phyloP scores from a whole-genome alignment of 2,329 filamentous ascomycete genomes.

The Paracorniculantispora psalliotae region DNA sequence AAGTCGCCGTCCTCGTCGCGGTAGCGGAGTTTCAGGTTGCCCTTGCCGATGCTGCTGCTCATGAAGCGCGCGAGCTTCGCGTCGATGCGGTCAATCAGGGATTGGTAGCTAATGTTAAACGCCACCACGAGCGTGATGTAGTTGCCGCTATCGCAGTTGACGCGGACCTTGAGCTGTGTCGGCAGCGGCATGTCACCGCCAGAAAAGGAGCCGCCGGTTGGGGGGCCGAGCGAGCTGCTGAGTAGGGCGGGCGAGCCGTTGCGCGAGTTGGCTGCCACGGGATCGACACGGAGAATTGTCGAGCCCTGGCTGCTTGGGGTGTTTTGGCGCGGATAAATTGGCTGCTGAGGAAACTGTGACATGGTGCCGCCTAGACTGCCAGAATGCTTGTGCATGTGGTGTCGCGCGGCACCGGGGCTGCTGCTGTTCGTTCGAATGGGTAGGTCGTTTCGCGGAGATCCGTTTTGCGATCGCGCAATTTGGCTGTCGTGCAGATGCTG shows the following conservation, averaged over 20 bases:
- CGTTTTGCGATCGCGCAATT: slow-evolving; percentile 75
- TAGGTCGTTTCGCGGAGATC: slow-evolving; percentile 67
- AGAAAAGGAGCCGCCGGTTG: slow-evolving; percentile 26
- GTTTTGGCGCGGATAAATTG: slow-evolving; percentile 45
- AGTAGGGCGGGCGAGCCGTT: slow-evolving; percentile 44
- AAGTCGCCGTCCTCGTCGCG: slow-evolving; percentile 88
- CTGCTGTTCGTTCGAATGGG: slow-evolving; percentile 66
- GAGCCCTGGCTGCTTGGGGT: slow-evolving; percentile 33
- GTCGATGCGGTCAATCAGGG: slow-evolving; percentile 90
- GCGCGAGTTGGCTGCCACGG: slow-evolving; percentile 34
- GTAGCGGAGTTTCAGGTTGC: slow-evolving; percentile 82
- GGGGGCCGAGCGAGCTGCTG: slow-evolving; percentile 26
- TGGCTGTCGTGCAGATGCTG: slow-evolving; percentile 60
- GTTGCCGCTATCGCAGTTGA: slow-evolving; percentile 79
- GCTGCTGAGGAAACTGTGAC: slow-evolving; percentile 53
- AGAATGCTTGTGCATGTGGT: slow-evolving; percentile 48
- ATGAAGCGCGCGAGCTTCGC: slow-evolving; percentile 88
- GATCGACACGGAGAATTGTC: slow-evolving; percentile 34
- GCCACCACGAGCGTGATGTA: slow-evolving; percentile 95
- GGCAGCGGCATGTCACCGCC: slow-evolving; percentile 50
- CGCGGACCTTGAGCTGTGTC: slow-evolving; percentile 89
- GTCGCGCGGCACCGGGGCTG: slow-evolving; percentile 63
- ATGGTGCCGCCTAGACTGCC: slow-evolving; percentile 48
- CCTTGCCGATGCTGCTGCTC: slow-evolving; percentile 73
- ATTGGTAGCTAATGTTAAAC: slow-evolving; percentile 91